These are phyloP conservation scores for Leccinellum albellum DNA, from an alignment of 768 basidiomycete genomes.

Conservation along the genomic window DNA sequence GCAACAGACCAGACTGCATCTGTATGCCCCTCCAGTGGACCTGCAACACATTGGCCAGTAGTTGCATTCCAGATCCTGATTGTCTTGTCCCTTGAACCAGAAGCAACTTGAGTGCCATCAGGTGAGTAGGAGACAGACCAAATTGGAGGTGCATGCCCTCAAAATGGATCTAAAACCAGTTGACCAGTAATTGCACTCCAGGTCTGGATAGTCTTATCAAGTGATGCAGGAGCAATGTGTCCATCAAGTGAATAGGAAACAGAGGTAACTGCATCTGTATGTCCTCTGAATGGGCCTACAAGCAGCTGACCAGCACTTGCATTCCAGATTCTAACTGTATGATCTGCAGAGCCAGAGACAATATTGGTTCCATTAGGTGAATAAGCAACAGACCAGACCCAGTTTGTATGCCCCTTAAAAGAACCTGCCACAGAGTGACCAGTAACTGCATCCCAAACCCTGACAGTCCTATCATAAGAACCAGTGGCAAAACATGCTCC, in stretches of 20 bases:
- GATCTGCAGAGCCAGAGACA: neutral
- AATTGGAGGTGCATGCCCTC: neutral
- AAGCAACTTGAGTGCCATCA: slow-evolving; percentile 1
- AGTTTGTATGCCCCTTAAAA: neutral
- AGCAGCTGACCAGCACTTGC: neutral
- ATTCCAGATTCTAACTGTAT: neutral
- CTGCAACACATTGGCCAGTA: neutral
- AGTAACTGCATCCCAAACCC: neutral
- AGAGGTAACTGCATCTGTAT: neutral
- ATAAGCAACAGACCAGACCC: neutral
- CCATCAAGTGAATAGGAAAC: neutral
- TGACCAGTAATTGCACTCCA: neutral
- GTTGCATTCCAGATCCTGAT: neutral
- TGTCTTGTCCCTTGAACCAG: neutral
- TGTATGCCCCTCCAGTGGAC: neutral
- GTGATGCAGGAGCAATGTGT: neutral
- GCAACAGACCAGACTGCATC: neutral
- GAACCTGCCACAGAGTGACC: neutral
- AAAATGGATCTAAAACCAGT: neutral
- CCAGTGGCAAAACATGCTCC: neutral
- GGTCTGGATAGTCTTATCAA: neutral
- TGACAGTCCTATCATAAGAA: neutral
- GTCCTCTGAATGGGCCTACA: neutral
- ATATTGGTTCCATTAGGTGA: neutral
- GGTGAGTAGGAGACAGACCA: neutral